phyloP scores from a whole-genome alignment of 805 yeast genomes.

The Peterozyma toletana region DNA sequence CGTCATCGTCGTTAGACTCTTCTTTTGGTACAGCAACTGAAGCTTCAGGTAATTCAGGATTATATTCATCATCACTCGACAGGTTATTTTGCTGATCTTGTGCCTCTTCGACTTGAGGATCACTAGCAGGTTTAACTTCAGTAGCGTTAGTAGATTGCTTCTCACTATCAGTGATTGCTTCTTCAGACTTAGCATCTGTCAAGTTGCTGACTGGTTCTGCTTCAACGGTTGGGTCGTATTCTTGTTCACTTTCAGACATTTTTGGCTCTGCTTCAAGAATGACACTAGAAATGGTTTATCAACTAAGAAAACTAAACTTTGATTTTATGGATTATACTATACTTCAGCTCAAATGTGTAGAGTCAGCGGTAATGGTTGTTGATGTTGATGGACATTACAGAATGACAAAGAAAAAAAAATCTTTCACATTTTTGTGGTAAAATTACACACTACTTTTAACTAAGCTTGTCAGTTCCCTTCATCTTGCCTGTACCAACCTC shows the following conservation, averaged over 20 bases:
- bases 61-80: slow-evolving; percentile 6
- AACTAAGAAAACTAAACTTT: slow-evolving; percentile 30
- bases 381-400: too few relatives aligned
- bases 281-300: slow-evolving; percentile 9
- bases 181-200: not conserved
- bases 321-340: slow-evolving; percentile 14
- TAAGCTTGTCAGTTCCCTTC: slow-evolving; percentile 62
- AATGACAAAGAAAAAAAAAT: too few relatives aligned
- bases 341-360: too few relatives aligned
- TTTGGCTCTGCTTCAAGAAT: not conserved
- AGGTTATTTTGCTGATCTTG: not conserved
- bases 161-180: not conserved
- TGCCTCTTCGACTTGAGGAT: not conserved
- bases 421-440: too few relatives aligned
- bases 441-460: too few relatives aligned
- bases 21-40: slow-evolving; percentile 1
- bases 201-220: not conserved
- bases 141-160: not conserved
- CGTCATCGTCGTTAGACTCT: slow-evolving; percentile 12
- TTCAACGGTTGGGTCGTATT: slow-evolving; percentile 5
- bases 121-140: not conserved
- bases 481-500: slow-evolving; percentile 69
- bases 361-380: too few relatives aligned
- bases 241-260: slow-evolving; percentile 9
- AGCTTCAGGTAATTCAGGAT: slow-evolving; percentile 4